phyloP scores from a whole-genome alignment of 169 alveolate species.

The Plasmodium fragile region DNA sequence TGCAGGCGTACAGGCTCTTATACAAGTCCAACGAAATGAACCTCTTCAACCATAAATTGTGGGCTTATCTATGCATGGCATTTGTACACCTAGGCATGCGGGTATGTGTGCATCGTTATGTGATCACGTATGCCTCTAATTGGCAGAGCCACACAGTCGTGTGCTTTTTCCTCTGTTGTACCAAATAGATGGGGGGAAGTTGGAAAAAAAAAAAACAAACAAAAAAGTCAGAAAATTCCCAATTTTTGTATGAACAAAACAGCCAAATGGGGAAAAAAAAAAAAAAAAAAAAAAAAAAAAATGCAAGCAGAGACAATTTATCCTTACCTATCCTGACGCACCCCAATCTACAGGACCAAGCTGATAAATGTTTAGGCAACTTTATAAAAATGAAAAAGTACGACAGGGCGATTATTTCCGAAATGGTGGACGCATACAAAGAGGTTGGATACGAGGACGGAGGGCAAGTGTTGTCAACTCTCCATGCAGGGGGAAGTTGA shows the following conservation, averaged over 20 bases:
- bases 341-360: conserved; percentile 16
- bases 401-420: background rate
- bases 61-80: conserved; percentile 37
- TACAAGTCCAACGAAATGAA: conserved; percentile 61
- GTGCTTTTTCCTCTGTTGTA: background rate
- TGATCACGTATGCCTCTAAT: background rate
- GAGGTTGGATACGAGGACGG: conserved; percentile 25
- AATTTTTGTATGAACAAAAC: too few species aligned
- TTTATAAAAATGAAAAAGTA: conserved; percentile 54
- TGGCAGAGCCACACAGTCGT: background rate
- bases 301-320: background rate
- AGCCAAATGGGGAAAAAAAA: too few species aligned
- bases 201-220: background rate
- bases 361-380: conserved; percentile 59
- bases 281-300: background rate
- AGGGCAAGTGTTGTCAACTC: conserved; percentile 19
- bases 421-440: conserved; percentile 24
- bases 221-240: too few species aligned
- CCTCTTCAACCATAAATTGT: conserved; percentile 23
- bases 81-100: conserved; percentile 46
- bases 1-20: conserved; percentile 28
- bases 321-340: background rate
- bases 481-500: background rate
- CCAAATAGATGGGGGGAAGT: background rate
- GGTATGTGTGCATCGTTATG: background rate